Percentiles rank a stretch among this genome's conserved stretches.
phyloP scores from a whole-genome alignment of 257 asterid genomes.

The Rubia yunnanensis region DNA sequence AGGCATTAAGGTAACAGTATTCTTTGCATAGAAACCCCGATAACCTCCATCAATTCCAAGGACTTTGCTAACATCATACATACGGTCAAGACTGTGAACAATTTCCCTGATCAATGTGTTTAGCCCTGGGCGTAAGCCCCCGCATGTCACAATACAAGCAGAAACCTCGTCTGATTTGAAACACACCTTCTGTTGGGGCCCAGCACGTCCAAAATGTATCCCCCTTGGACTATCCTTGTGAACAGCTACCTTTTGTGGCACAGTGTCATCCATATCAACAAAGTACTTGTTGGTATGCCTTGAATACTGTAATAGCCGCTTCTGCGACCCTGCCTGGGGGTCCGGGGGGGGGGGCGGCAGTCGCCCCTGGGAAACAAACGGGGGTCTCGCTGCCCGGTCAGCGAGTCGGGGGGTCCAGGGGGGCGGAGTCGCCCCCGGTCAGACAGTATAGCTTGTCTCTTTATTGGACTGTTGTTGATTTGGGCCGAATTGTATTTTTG shows the following conservation, averaged over 20 bases:
- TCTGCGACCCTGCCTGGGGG: too few species aligned
- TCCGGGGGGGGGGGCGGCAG: too few species aligned
- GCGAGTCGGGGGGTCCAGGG: too few species aligned
- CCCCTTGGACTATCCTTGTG: slow-evolving; percentile 94
- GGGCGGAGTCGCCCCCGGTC: too few species aligned
- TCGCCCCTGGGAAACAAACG: too few species aligned
- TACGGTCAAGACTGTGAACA: slow-evolving; percentile 75
- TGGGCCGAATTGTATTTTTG: too few species aligned
- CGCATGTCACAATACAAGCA: slow-evolving; percentile 97
- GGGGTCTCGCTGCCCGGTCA: too few species aligned
- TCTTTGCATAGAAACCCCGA: slow-evolving; percentile 82
- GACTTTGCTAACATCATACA: slow-evolving; percentile 77
- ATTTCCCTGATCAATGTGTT: slow-evolving; percentile 95
- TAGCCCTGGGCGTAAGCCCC: slow-evolving; percentile 98
- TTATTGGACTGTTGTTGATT: too few species aligned
- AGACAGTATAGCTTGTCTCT: too few species aligned
- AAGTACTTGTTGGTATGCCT: slow-evolving; percentile 53
- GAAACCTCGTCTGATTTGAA: slow-evolving; percentile 77
- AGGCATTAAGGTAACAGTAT: slow-evolving; percentile 64
- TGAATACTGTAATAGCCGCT: too few species aligned
- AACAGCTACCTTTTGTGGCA: slow-evolving; percentile 60
- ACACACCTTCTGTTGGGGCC: slow-evolving; percentile 93
- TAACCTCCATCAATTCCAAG: slow-evolving; percentile 97
- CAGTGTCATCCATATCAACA: slow-evolving; percentile 43
- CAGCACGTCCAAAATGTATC: slow-evolving; percentile 91